Evolutionary conservation across 1,284 basidiomycete genomes (phyloP), one percentile per base, ranked within the genome.

Genomic region (Pyrrhoderma noxium): DNA sequence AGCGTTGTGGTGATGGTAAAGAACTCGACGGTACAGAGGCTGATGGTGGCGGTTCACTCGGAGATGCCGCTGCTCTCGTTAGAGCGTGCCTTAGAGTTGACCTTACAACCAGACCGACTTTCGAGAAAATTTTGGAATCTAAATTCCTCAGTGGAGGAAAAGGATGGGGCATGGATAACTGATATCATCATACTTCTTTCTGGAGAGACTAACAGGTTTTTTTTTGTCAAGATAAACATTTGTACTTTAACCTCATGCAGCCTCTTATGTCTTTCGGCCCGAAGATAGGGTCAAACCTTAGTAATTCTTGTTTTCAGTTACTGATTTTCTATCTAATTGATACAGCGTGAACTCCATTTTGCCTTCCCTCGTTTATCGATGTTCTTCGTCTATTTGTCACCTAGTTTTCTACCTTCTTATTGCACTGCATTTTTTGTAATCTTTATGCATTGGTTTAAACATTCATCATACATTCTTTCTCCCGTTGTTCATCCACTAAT

Each of bases 31-130:
- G 85, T 8, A 74, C 83, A 65, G 88, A 90, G 64, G 54, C 63
- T 3, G 89, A 92, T 61, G 87, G 87, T 2, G 90, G 89, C 21
- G 85, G 88, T n/a, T 74, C 80, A 2, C 71, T 93, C 18, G 80
- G 79, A 9, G 89, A 93, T 61, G 90, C 87, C 4, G 85, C 85
- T 36, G 80, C 79, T 37, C 76, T 95, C 47, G 88, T 93, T 31
- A 70, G 77, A 48, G 82, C 83, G 31, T 95, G 92, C 63, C 72
- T 95, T 36, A 78, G 79, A 59, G 75, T 93, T 13, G 82, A 89
- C 23, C 76, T 88, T 19, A 63, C 65, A 37, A 76, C 77, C 8
- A 75, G 89, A 36, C 93, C 92, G n/a, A 83, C 83, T 2, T 92
- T 93, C 61, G 85, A 89, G 62, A 75, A 77, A 62, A 81, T 95